A percentile compares a stretch with the other conserved stretches of the same genome.
Evolutionary conservation across 2,329 filamentous ascomycete genomes (phyloP).

Genomic region (Stemphylium vesicarium): DNA sequence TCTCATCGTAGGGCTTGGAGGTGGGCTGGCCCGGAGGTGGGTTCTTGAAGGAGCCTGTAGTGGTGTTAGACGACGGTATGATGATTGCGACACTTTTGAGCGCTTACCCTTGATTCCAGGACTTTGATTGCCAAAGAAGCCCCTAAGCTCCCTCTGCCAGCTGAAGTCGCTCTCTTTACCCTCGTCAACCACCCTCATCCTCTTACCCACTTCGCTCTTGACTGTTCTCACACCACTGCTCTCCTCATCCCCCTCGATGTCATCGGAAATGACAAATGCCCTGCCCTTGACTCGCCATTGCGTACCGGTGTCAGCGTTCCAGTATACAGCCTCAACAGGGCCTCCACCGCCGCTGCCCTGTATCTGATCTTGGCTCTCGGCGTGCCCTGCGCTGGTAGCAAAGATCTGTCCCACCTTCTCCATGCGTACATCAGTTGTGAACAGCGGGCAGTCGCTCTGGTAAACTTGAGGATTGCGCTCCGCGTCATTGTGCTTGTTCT

Average conservation of each 20-base stretch:
- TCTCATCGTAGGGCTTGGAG: slow-evolving; percentile 53
- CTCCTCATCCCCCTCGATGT: slow-evolving; percentile 64
- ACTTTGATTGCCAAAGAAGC: slow-evolving; percentile 87
- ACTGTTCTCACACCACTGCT: slow-evolving; percentile 64
- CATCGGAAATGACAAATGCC: slow-evolving; percentile 75
- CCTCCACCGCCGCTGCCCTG: slow-evolving; percentile 68
- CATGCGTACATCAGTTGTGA: slow-evolving; percentile 91
- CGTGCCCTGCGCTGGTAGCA: slow-evolving; percentile 56
- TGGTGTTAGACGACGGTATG: slow-evolving; percentile 1
- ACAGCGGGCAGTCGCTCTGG: slow-evolving; percentile 77
- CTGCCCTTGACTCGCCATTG: slow-evolving; percentile 87
- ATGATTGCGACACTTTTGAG: slow-evolving; percentile 6
- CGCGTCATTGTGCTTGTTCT: slow-evolving; percentile 75
- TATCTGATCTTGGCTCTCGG: slow-evolving; percentile 50
- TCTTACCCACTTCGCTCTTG: slow-evolving; percentile 63
- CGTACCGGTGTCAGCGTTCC: slow-evolving; percentile 71
- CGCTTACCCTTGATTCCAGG: slow-evolving; percentile 74
- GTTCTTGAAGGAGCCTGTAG: slow-evolving; percentile 66
- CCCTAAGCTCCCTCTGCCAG: slow-evolving; percentile 80
- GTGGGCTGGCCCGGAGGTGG: slow-evolving; percentile 59
- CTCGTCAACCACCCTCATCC: slow-evolving; percentile 66
- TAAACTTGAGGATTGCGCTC: slow-evolving; percentile 73
- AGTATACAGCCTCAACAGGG: slow-evolving; percentile 82
- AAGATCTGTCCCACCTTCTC: slow-evolving; percentile 78
- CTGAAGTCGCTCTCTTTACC: slow-evolving; percentile 66